A percentile compares a stretch with the other conserved stretches of the same genome.
Conservation (phyloP, 169 alveolate genomes). For the Plasmodium cynomolgi region DNA sequence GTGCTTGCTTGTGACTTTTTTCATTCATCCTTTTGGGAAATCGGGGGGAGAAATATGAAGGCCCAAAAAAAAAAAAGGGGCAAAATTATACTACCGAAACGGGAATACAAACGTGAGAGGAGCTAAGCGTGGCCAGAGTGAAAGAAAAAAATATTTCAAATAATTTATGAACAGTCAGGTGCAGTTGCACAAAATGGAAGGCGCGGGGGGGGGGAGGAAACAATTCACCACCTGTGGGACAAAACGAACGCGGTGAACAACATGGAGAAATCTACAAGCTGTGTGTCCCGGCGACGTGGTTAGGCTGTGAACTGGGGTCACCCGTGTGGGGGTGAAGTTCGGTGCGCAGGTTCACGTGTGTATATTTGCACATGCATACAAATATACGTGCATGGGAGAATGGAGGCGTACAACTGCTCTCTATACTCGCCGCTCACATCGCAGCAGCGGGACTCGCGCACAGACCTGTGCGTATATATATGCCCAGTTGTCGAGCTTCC, state of each 20-base stretch:
- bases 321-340: neutral
- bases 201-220: neutral
- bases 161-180: conserved; percentile 3
- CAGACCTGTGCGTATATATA: neutral
- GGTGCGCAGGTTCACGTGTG: neutral
- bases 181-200: neutral
- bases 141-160: conserved; percentile 8
- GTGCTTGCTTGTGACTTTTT: conserved; percentile 14
- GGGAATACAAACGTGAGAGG: neutral
- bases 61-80: neutral
- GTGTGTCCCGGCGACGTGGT: neutral
- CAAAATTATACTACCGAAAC: neutral
- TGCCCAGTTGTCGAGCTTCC: neutral
- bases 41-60: neutral
- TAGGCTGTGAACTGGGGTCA: neutral
- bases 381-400: neutral
- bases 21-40: conserved; percentile 33
- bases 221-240: neutral
- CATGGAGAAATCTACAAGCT: neutral
- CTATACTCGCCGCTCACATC: neutral
- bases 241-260: neutral
- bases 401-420: neutral
- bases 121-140: neutral
- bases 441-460: neutral
- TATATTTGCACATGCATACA: neutral